Evolutionary conservation across 208 protist genomes (phyloP).

Genomic region (Wallacemonas sp.): DNA sequence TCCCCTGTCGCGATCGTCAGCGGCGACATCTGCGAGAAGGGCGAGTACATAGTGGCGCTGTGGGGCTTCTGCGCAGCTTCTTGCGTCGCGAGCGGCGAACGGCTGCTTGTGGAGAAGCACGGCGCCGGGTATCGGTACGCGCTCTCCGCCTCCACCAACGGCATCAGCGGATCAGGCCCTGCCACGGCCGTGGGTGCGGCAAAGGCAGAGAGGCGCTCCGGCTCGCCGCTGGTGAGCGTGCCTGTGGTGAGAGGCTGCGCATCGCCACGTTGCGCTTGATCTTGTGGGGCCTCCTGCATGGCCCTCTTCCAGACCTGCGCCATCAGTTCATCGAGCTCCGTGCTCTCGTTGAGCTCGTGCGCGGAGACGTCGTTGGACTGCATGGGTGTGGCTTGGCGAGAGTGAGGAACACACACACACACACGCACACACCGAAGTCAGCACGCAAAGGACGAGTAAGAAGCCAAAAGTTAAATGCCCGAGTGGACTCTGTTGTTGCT

Average conservation of each 20-base stretch:
- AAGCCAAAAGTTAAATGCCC: too few relatives aligned
- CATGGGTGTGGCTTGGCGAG: background rate
- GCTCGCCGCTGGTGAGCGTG: too few relatives aligned
- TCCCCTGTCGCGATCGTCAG: background rate
- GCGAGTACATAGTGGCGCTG: background rate
- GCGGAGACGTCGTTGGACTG: background rate
- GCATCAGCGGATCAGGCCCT: background rate
- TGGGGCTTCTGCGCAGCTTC: too few relatives aligned
- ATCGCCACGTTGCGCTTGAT: slow-evolving; percentile 2
- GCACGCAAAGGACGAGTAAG: too few relatives aligned
- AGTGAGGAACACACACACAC: slow-evolving; percentile 4
- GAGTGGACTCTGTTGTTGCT: too few relatives aligned
- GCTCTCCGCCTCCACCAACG: background rate
- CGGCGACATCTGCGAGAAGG: background rate
- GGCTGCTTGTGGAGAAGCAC: too few relatives aligned
- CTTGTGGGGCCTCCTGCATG: background rate
- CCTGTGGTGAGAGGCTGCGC: background rate
- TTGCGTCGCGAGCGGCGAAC: background rate
- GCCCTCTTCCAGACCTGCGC: background rate
- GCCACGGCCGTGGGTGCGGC: too few relatives aligned
- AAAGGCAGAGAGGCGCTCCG: too few relatives aligned
- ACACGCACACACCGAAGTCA: background rate
- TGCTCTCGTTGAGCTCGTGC: background rate
- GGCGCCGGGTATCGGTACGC: too few relatives aligned
- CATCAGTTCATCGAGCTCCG: slow-evolving; percentile 9